Evolutionary conservation across 2,329 filamentous ascomycete genomes (phyloP).

Genomic region (Fusarium sarcochroum): DNA sequence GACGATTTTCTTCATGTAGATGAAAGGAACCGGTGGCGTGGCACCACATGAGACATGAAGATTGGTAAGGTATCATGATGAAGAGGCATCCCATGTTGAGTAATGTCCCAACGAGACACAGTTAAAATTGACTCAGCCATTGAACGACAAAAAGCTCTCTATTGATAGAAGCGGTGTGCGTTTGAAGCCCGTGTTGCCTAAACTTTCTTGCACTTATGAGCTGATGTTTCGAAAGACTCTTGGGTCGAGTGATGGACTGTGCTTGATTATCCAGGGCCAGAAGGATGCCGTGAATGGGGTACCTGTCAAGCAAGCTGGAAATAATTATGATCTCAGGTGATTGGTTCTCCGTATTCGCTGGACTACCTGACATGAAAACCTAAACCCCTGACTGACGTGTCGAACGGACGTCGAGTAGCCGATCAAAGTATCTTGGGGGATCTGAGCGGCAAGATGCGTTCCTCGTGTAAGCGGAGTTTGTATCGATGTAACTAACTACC

Average conservation of each 20-base stretch:
- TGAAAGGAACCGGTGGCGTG: conserved; percentile 26
- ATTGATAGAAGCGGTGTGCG: conserved; percentile 34
- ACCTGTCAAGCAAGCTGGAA: conserved; percentile 17
- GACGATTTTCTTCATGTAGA: conserved; percentile 1
- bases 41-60: conserved; percentile 37
- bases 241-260: conserved; percentile 35
- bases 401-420: background rate
- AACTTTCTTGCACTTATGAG: conserved; percentile 17
- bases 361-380: background rate
- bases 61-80: conserved; percentile 3
- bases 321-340: conserved; percentile 4
- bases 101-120: conserved; percentile 13
- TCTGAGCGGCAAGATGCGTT: conserved; percentile 13
- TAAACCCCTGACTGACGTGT: conserved; percentile 1
- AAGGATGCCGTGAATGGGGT: conserved; percentile 18
- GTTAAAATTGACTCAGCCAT: conserved; percentile 6
- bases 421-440: conserved; percentile 2
- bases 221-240: conserved; percentile 35
- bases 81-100: background rate
- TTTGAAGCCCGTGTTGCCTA: conserved; percentile 12
- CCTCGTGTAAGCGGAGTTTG: conserved; percentile 12
- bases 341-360: conserved; percentile 10
- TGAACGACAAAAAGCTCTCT: background rate
- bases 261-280: conserved; percentile 30
- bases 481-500: background rate